Evolutionary conservation across 176 grass and related monocot species (phyloP).

Genomic region (Carex cristatella): DNA sequence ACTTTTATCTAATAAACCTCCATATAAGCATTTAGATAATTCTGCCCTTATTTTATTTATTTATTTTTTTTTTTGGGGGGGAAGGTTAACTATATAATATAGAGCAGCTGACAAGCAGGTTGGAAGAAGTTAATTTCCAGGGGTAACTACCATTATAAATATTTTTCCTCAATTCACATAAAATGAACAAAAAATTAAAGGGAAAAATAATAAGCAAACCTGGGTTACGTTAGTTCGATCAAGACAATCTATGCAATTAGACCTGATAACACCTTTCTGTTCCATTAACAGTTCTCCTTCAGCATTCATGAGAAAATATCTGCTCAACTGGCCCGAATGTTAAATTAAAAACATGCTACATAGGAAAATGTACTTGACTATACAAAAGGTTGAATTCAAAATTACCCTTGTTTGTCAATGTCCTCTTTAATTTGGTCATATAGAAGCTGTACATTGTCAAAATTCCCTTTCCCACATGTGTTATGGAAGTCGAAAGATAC

Average conservation of each 20-base stretch:
- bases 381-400: slow-evolving; percentile 26
- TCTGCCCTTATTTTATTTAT: background rate
- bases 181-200: slow-evolving; percentile 3
- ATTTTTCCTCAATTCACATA: background rate
- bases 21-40: background rate
- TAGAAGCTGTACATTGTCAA: slow-evolving; percentile 76
- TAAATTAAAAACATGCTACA: slow-evolving; percentile 59
- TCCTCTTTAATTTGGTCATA: slow-evolving; percentile 62
- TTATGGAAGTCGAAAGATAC: slow-evolving; percentile 93
- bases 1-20: background rate
- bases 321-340: slow-evolving; percentile 88
- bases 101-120: background rate
- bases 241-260: slow-evolving; percentile 97
- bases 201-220: slow-evolving; percentile 33
- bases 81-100: background rate
- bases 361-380: slow-evolving; percentile 25
- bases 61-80: background rate
- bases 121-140: background rate
- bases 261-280: slow-evolving; percentile 69
- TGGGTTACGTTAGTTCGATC: slow-evolving; percentile 98
- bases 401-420: slow-evolving; percentile 94
- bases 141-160: background rate
- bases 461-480: slow-evolving; percentile 74
- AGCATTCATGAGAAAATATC: slow-evolving; percentile 87
- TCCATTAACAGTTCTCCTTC: slow-evolving; percentile 79